Base-by-base conservation (phyloP, 1,139 yeast species). In the Kurtzmaniella quercitrusa region DNA sequence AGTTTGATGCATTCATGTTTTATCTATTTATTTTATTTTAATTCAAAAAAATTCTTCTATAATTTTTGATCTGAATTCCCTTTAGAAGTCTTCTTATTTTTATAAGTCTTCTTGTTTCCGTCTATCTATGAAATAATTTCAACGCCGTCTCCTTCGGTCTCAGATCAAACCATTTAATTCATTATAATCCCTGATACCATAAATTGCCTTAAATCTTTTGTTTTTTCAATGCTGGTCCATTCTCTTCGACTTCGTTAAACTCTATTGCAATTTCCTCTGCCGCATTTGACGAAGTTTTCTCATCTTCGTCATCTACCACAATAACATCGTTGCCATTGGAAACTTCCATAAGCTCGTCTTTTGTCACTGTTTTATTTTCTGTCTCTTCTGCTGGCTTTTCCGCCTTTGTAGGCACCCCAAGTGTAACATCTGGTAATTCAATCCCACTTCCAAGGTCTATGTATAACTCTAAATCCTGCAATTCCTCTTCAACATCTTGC, bases 401-500 rank as follows among this genome's bases (percentile, higher is more conserved):
- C 8, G 44, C 42, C 6, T 40, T 47, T 35, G 50, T 50, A 42
- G 57, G 60, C 3, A 48, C 50, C 40, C 66, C 51, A 38, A 69
- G 52, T 12, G 47, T 47, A 16, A 69, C 33, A 14, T 46, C 53
- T 1, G 75, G 72, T 22, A 53, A 48, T 7, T 47, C 49, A n/a
- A 39, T 46, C 11, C 47, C 41, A 3, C 41, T 42, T 5, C 39
- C 43, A 0, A 46, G 56, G 20, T 74, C 66, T 38, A 86, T 56
- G 50, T 78, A 82, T 28, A 91, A 61, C 56, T 91, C 97, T 32
- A 89, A 61, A 44, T 85, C 78, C 50, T 84, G 86, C 39, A 78
- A 68, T 38, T 68, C 74, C 45, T 84, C 94, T 30, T 76, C 79
- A 40, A 88, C 96, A 61, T 93, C 98, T 45, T 84, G 81, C 12